phyloP scores from a whole-genome alignment of 1,284 basidiomycete genomes.

The Phellinidium pouzarii region DNA sequence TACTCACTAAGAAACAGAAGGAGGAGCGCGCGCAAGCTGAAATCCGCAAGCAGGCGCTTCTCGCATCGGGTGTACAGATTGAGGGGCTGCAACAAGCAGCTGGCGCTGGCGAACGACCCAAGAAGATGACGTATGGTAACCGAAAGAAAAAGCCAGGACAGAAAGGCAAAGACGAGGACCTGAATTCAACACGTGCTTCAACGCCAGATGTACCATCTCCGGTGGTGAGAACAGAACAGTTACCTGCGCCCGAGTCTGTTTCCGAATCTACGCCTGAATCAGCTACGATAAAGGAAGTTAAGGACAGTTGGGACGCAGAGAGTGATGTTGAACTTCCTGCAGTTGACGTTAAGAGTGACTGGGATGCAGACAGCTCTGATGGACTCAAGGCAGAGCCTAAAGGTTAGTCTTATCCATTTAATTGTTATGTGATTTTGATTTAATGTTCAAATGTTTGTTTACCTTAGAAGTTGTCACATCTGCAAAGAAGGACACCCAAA shows the following conservation, averaged over 20 bases:
- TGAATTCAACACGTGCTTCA: constrained; percentile 20
- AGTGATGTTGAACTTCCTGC: constrained; percentile 38
- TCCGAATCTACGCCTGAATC: constrained; percentile 41
- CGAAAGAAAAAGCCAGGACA: constrained; percentile 72
- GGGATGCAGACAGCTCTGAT: constrained; percentile 81
- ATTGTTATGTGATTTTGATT: background rate
- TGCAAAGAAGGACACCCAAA: background rate
- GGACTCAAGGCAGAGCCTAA: constrained; percentile 34
- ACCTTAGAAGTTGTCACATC: background rate
- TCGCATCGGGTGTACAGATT: constrained; percentile 85
- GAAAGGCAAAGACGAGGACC: constrained; percentile 22
- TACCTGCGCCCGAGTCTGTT: constrained; percentile 40
- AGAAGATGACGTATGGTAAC: constrained; percentile 75
- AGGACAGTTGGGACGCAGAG: constrained; percentile 83
- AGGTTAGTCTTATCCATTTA: constrained; percentile 16
- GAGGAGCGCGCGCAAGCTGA: constrained; percentile 91
- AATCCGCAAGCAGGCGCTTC: constrained; percentile 83
- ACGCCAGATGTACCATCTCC: constrained; percentile 24
- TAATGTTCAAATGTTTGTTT: background rate
- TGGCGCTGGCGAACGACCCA: constrained; percentile 42
- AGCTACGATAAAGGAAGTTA: constrained; percentile 40
- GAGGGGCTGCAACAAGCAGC: constrained; percentile 72
- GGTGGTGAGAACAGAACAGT: constrained; percentile 16
- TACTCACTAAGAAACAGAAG: constrained; percentile 94
- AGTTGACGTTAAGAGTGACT: constrained; percentile 63